Base-by-base conservation (phyloP, 768 basidiomycete species). In the Suillus brevipes region DNA sequence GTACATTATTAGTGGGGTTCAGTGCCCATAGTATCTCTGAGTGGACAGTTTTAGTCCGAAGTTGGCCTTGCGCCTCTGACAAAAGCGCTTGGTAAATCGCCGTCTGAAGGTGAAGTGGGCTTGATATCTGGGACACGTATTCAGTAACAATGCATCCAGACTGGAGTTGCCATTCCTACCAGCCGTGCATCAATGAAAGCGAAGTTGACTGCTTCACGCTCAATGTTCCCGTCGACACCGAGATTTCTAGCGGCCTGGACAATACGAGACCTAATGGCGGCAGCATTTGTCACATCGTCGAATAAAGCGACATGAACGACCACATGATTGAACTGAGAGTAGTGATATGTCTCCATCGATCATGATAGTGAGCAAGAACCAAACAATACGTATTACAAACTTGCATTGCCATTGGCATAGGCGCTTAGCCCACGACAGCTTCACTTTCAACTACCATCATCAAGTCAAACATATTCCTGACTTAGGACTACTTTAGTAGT, bases 11-110 rank as follows among this genome's bases (percentile, higher is more conserved):
- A 6, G 88, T 92, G 2, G 95, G 94, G 68, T 91, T 94, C 57
- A 98, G 80, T 25, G 85, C 78, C 83, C 91, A 95, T n/a, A 98
- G 81, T 60, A 98, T 84, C 75, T 99, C 96, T 0, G 94, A 94
- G 73, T 98, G 95, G 0, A 95, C 78, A 1, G 94, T 94, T 78
- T 90, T 93, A 1, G 96, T 95, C 56, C 89, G 83, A 64, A 97
- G 79, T 1, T 79, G 71, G 25, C 79, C 81, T 49, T 89, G 84
- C 3, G 84, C 74, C 36, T 85, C 81, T 0, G 94, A 86, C 13
- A 95, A 78, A n/a, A 94, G 79, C 1, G 94, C 89, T 69, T 94
- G 92, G 62, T 90, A 83, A 13, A 95, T 84, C 0, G 94, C 96
- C 0, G 93, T 95, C 73, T 92, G 87, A 14, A 98, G 78, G 70